Conservation (phyloP, 495 filamentous ascomycete species). For the Podospora comata region DNA sequence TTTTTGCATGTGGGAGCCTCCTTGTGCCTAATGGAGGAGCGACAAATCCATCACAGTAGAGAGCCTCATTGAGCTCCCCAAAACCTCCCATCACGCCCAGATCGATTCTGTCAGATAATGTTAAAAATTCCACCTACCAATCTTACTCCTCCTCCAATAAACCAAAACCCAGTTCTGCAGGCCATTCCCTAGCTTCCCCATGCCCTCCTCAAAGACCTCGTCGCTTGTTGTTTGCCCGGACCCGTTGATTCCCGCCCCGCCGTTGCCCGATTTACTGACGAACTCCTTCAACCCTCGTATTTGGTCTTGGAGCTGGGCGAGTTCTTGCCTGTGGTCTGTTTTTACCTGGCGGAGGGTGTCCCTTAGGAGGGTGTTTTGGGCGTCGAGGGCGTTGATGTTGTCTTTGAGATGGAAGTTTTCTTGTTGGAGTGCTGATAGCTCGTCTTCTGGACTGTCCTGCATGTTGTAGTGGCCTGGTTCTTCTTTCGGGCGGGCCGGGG, state of each 20-base stretch:
- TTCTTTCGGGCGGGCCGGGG: conserved; percentile 23
- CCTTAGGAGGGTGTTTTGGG: conserved; percentile 37
- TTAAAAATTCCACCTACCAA: conserved; percentile 38
- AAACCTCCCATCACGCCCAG: too few species aligned
- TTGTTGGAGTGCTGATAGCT: conserved; percentile 20
- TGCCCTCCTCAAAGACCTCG: conserved; percentile 49
- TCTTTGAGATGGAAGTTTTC: conserved; percentile 31
- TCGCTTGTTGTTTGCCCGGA: conserved; percentile 45
- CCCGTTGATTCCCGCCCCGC: conserved; percentile 25
- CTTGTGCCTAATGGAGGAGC: too few species aligned
- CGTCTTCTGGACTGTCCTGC: background rate
- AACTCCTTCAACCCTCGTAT: conserved; percentile 54
- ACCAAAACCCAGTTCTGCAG: conserved; percentile 59
- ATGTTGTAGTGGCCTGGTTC: background rate
- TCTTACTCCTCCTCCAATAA: conserved; percentile 50
- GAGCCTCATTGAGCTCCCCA: too few species aligned
- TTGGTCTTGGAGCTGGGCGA: conserved; percentile 43
- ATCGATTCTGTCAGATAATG: background rate
- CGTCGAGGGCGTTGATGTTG: background rate
- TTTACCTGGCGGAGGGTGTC: conserved; percentile 38
- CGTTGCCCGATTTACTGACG: conserved; percentile 48
- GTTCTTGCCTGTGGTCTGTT: conserved; percentile 30
- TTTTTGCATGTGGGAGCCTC: background rate
- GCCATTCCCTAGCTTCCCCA: conserved; percentile 50
- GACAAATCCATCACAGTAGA: too few species aligned